Evolutionary conservation across 139 green algal species (phyloP).

Genomic region (Tetraselmis chui): DNA sequence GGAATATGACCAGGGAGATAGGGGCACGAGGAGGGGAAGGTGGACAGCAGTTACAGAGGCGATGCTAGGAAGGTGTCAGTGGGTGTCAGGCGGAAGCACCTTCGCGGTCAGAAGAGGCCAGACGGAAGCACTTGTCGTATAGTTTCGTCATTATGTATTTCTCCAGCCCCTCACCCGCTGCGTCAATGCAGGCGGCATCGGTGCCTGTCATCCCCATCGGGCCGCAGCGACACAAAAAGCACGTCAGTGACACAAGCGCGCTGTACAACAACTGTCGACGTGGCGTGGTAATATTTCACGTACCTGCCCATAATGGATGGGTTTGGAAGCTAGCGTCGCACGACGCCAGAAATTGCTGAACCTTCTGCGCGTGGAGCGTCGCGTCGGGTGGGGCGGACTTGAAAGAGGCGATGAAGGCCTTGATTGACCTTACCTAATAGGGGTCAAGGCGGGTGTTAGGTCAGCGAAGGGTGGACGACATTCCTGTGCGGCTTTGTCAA

Average conservation of each 20-base stretch:
- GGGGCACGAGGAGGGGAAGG: too few species aligned
- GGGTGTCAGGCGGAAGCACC: not conserved
- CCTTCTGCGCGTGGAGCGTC: constrained; percentile 9
- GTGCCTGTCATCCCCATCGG: not conserved
- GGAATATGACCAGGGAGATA: too few species aligned
- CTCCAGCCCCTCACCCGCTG: constrained; percentile 77
- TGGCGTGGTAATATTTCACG: too few species aligned
- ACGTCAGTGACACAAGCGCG: not conserved
- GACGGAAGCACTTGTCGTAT: constrained; percentile 69
- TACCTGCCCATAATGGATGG: constrained; percentile 76
- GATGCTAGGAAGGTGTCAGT: too few species aligned
- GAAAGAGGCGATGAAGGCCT: not conserved
- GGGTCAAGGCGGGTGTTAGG: not conserved
- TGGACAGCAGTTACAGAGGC: too few species aligned
- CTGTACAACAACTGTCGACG: too few species aligned
- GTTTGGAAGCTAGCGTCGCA: constrained; percentile 66
- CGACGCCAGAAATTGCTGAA: constrained; percentile 71
- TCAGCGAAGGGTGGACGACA: too few species aligned
- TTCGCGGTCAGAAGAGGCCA: not conserved
- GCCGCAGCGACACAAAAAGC: too few species aligned
- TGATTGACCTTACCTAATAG: not conserved
- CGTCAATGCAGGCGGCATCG: constrained; percentile 33
- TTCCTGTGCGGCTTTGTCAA: too few species aligned
- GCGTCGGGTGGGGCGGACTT: not conserved
- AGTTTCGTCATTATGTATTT: constrained; percentile 98